Evolutionary conservation across 164 flowering plant species (phyloP), one percentile per base, ranked within the genome.

Genomic region (Piper longum): DNA sequence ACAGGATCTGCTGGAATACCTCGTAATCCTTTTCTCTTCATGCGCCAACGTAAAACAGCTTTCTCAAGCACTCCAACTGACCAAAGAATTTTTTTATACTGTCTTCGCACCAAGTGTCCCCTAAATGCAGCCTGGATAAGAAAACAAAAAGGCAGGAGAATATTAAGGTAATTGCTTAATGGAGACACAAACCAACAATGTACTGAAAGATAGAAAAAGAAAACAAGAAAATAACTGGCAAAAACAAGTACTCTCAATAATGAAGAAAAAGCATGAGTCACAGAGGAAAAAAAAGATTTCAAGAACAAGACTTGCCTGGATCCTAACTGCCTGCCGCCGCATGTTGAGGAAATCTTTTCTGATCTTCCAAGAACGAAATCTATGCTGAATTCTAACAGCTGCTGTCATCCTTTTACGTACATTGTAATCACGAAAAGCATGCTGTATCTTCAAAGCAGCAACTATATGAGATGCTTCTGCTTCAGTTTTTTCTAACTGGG

Each of bases 1-100:
- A 52, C 65, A 44, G 76, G 68, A 41, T 77, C 77, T 45, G 81
- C 80, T 17, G 82, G 81, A 68, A 89, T 86, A 40, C 96, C 98
- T 3, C 98, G 87, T 56, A 95, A 77, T 12, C 99, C 98, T 70
- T 77, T 91, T 59, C 96, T 82, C 81, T 80, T 91, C 58, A 68
- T 56, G 19, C 96, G 95, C 99, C 98, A 95, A 5, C 99, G 85
- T n/a, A 95, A 60, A 60, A 91, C 69, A 59, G 81, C 97, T 71
- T 95, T 95, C 79, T 95, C 99, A 57, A 91, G 79, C 58, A 95
- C 81, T 54, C 99, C 99, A 56, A 91, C 96, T 1, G 99, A 91
- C 97, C 97, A 95, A 26, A 78, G n/a, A 65, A 95, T 85, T 70
- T 86, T 95, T 8, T 71, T 67, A 67, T 91, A 89, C 48, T 89